Evolutionary conservation across 768 basidiomycete species (phyloP), one percentile per base, ranked within the genome.

Genomic region (Hypsizygus marmoreus): DNA sequence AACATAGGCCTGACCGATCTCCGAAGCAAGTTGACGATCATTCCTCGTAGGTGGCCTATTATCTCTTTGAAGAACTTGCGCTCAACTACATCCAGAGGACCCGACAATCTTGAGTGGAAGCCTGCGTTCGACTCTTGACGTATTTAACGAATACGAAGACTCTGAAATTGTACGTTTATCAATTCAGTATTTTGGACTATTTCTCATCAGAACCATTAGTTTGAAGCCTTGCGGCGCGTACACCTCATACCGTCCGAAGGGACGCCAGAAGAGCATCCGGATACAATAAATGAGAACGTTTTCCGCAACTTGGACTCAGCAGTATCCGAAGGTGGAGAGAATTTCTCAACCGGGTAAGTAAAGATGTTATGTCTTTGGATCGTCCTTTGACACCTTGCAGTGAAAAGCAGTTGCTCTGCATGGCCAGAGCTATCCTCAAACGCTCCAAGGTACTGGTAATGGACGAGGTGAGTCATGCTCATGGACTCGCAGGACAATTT

Each of bases 21-120:
- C 28, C 79, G 93, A 17, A 84, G 81, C 46, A 80, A 75, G 32
- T 69, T 92, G 40, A 91, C 88, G 4, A 61, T 61, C 33, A 85
- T 88, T 37, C 84, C 84, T 55, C 84, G 82, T 85, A 50, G 54
- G 82, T 68, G 9, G 38, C 4, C 30, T 29, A 11, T n/a, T 17
- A 4, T 13, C 24, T 14, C 20, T 17, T 37, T 16, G 10, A n/a
- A 17, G 11, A 20, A 13, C 11, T 11, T 29, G 5, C 30, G 9
- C 40, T 37, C 16, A 39, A 23, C n/a, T n/a, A 12, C 6, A 1
- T 40, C 43, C 68, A 85, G 90, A 95, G 84, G 92, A 95, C 58
- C 93, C 92, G 0, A 88, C 85, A 0, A 89, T 95, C 52, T 64
- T 94, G 54, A 91, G 88, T 47, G 92, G 92, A 7, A 90, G 82